A percentile compares a stretch with the other conserved stretches of the same genome.
These are phyloP conservation scores for Saxophila tyrrhenica DNA, from an alignment of 495 filamentous ascomycete species.

Conservation along the genomic window DNA sequence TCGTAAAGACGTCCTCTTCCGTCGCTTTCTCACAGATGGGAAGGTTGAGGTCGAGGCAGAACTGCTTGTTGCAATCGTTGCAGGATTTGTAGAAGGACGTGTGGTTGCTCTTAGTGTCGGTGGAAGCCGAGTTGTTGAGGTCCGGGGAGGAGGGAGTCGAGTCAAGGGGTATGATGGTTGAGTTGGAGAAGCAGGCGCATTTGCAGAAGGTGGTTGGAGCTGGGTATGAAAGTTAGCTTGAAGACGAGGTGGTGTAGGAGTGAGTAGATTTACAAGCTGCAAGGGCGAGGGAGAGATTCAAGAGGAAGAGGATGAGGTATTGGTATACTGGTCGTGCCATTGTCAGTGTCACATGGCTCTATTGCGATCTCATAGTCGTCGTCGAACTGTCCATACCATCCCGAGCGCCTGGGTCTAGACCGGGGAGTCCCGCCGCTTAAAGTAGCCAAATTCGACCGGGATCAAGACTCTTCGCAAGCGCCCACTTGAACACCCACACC, in stretches of 20 bases:
- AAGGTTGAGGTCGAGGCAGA: conserved; percentile 73
- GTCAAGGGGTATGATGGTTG: conserved; percentile 72
- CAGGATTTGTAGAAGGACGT: conserved; percentile 41
- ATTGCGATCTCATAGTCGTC: background rate
- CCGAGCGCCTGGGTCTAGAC: background rate
- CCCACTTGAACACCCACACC: background rate
- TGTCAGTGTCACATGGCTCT: no score
- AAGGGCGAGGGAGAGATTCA: conserved; percentile 20
- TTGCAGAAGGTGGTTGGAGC: conserved; percentile 84
- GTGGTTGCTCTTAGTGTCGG: conserved; percentile 27
- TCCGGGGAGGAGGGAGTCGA: conserved; percentile 8
- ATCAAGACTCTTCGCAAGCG: background rate
- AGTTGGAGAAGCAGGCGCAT: conserved; percentile 89
- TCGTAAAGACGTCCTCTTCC: conserved; percentile 77
- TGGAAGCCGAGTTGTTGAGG: background rate
- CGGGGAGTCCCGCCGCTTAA: background rate
- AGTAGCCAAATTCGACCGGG: background rate
- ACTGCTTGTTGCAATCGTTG: conserved; percentile 80
- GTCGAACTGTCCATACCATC: background rate
- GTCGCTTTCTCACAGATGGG: conserved; percentile 78
- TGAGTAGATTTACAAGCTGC: conserved; percentile 23
- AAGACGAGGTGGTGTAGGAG: background rate
- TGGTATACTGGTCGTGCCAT: conserved; percentile 10
- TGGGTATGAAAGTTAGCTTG: conserved; percentile 5
- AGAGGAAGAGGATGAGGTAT: conserved; percentile 16